A percentile compares a stretch with the other conserved stretches of the same genome.
phyloP scores from a whole-genome alignment of 2,329 filamentous ascomycete genomes.

The Ascomycota sp. region DNA sequence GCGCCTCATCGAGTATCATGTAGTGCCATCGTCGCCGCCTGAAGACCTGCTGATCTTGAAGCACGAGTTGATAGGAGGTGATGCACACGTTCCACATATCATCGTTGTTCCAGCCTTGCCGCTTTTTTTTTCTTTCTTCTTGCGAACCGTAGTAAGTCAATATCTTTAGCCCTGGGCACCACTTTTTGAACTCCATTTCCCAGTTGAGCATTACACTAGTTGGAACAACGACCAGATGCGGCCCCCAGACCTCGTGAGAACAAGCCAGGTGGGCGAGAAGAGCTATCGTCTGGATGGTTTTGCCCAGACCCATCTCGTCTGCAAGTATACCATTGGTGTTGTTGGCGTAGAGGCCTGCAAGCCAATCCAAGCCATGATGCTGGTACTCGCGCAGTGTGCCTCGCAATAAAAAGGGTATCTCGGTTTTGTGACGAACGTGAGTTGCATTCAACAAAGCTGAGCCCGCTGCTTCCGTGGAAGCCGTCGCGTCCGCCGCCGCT shows the following conservation, averaged over 20 bases:
- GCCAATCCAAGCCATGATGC: slow-evolving; percentile 90
- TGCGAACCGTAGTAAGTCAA: slow-evolving; percentile 88
- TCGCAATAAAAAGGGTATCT: slow-evolving; percentile 61
- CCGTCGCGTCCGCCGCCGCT: slow-evolving; percentile 15
- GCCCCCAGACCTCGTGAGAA: slow-evolving; percentile 78
- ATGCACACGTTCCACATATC: slow-evolving; percentile 94
- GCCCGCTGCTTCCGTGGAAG: slow-evolving; percentile 9
- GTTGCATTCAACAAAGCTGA: slow-evolving; percentile 13
- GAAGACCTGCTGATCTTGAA: slow-evolving; percentile 85
- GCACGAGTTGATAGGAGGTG: slow-evolving; percentile 87
- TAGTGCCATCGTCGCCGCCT: slow-evolving; percentile 90
- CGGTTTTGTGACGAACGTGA: slow-evolving; percentile 32
- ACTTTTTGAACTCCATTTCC: slow-evolving; percentile 99
- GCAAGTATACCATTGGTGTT: slow-evolving; percentile 89
- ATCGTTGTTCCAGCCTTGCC: slow-evolving; percentile 80
- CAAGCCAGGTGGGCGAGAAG: slow-evolving; percentile 81
- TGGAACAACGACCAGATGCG: slow-evolving; percentile 84
- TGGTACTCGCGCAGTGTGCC: slow-evolving; percentile 89
- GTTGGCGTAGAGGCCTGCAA: slow-evolving; percentile 76
- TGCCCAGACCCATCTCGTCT: slow-evolving; percentile 95
- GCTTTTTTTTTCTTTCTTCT: slow-evolving; percentile 77
- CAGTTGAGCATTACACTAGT: slow-evolving; percentile 98
- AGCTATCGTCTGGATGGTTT: slow-evolving; percentile 94
- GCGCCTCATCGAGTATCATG: slow-evolving; percentile 91
- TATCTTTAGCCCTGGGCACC: slow-evolving; percentile 93